Conservation (phyloP, 805 yeast genomes). For the Candida saitoana region DNA sequence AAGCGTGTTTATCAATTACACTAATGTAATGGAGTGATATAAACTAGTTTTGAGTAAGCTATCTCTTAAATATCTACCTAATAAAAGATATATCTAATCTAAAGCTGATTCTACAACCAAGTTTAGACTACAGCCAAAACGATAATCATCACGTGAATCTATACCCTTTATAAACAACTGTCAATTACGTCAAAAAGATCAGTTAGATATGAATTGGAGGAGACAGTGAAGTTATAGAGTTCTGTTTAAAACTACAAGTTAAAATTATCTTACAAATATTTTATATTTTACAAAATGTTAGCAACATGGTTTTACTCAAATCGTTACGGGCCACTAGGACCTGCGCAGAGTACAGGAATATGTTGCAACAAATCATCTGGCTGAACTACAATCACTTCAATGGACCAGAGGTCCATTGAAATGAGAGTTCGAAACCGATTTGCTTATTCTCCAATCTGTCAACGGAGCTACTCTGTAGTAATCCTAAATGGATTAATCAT, state of each 20-base stretch:
- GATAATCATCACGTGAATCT: background rate
- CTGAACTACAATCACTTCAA: constrained; percentile 55
- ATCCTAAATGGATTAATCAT: constrained; percentile 21
- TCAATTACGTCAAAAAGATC: too few species aligned
- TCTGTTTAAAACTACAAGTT: too few species aligned
- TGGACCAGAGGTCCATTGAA: constrained; percentile 9
- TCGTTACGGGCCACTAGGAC: constrained; percentile 84
- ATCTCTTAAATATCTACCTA: too few species aligned
- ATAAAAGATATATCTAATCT: too few species aligned
- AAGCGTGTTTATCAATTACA: too few species aligned
- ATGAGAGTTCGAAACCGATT: constrained; percentile 58
- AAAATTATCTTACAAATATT: background rate
- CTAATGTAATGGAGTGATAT: background rate
- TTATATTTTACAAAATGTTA: constrained; percentile 50
- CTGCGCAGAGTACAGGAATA: constrained; percentile 99
- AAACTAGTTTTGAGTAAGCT: background rate
- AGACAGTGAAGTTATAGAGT: background rate
- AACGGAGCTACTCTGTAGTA: constrained; percentile 92
- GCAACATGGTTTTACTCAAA: constrained; percentile 99
- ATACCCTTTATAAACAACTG: too few species aligned
- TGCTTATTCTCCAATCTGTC: constrained; percentile 87
- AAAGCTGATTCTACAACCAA: background rate
- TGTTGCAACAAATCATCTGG: constrained; percentile 78
- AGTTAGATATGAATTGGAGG: background rate
- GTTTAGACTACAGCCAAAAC: background rate